Base-by-base conservation (phyloP, 2,329 filamentous ascomycete species). In the Pseudogymnoascus sp. region DNA sequence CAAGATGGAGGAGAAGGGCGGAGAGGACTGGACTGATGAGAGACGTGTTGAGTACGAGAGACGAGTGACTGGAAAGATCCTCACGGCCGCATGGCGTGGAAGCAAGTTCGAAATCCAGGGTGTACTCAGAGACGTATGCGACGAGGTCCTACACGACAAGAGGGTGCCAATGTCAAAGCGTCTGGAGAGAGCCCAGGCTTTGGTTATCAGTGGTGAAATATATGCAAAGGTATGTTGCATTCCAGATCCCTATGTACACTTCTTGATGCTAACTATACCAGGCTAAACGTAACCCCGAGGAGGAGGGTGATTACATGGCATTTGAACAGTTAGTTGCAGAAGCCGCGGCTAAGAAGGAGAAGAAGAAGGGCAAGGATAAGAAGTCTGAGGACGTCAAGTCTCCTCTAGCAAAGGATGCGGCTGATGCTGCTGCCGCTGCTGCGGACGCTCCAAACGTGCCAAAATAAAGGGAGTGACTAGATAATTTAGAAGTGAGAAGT, bases 321-420 rank as follows among this genome's bases (percentile, higher is more conserved):
- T 99, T 99, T 69, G 94, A 99, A 75, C 92, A 97, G 76, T 86
- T 99, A 62, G 96, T 99, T 75, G 92, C 94, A 59, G 94, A 99
- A 74, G 93, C 93, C 4, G 92, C 92, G 62, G 88, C 92, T 61
- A 97, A 97, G 83, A 96, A 97, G 77, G 91, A 94, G 67, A 82
- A 84, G 71, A 83, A 87, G 71, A 82, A 86, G 78, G 79, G 84
- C 65, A 77, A 77, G 69, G 78, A 79, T 66, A 72, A 79, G 64
- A 74, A 79, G 65, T 60, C 62, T 25, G 66, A 69, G 12, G 60
- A 64, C 10, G 55, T 60, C 18, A 67, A 69, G 37, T 25, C 58
- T n/a, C 55, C 64, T 9, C 6, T 25, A 31, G 64, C 66, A 63
- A 67, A 69, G 60, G 68, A 68, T 60, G 48, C 62, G 60, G 48